Conservation (phyloP, 805 yeast genomes). For the Ogataea pini region DNA sequence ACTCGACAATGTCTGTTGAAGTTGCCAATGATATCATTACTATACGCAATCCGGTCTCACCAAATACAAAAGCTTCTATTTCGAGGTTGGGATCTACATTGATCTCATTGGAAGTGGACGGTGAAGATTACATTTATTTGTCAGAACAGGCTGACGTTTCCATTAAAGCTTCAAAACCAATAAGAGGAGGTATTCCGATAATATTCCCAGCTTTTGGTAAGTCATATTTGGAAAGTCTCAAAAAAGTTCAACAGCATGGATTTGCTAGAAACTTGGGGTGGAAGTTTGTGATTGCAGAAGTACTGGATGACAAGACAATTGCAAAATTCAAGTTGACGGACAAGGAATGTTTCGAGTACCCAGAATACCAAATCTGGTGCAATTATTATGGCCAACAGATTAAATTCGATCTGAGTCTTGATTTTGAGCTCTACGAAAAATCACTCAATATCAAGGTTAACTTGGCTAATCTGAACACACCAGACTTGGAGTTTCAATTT, state of each 20-base stretch:
- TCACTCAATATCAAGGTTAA: conserved; percentile 8
- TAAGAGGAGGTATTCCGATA: conserved; percentile 25
- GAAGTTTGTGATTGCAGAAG: conserved; percentile 24
- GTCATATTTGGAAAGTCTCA: conserved; percentile 21
- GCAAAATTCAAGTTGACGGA: conserved; percentile 18
- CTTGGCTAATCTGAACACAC: conserved; percentile 13
- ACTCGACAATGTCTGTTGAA: conserved; percentile 18
- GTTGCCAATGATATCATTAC: conserved; percentile 16
- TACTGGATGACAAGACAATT: conserved; percentile 15
- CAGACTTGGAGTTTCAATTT: conserved; percentile 23
- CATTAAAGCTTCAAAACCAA: conserved; percentile 12
- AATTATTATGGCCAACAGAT: conserved; percentile 12
- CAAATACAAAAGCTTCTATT: conserved; percentile 14
- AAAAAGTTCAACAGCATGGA: conserved; percentile 23
- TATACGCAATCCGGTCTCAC: conserved; percentile 10
- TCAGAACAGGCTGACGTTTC: conserved; percentile 20
- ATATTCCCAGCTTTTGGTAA: conserved; percentile 26
- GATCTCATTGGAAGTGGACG: conserved; percentile 16
- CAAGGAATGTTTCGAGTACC: conserved; percentile 1
- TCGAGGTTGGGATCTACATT: conserved; percentile 22
- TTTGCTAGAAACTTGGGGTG: conserved; percentile 24
- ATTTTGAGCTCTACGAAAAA: conserved; percentile 12
- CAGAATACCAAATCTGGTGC: conserved; percentile 20
- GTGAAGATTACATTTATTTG: conserved; percentile 18
- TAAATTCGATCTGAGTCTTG: conserved; percentile 16